Base-by-base conservation (phyloP, 177 flowering plant species). In the Telopea speciosissima region DNA sequence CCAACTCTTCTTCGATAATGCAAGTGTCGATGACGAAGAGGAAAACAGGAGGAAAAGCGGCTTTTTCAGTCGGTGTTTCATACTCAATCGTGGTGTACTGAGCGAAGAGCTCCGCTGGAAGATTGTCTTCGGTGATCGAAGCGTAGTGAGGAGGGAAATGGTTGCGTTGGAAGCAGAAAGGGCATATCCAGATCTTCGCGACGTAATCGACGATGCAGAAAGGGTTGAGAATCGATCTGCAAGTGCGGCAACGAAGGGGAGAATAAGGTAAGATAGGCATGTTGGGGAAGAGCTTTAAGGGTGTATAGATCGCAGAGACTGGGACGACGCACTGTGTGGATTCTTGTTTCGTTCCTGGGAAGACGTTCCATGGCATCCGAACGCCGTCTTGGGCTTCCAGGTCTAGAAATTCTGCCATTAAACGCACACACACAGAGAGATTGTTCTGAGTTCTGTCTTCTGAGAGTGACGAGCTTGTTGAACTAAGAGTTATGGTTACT, bases 121-220 rank as follows among this genome's bases (percentile, higher is more conserved):
- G 84, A 64, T 90, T 88, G 1, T 84, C 86, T 24, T 92, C 96
- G 67, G 92, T 78, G 64, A 95, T 85, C 54, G 89, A 85, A 58
- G 85, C 72, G 74, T 95, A 95, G 62, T 87, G 86, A 28, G 81
- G 79, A 19, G 99, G 98, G 69, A 95, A 95, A 78, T 85, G 90
- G 70, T 91, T 95, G 60, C 97, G 89, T 42, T 84, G 85, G 79
- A 83, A 88, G 80, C 97, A 93, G 78, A 92, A 87, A 62, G 93
- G 92, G 81, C 99, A 95, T 84, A 85, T 84, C 99, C 97, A 95
- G 81, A 95, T 85, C 86, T 91, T 95, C 74, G 86, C 88, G n/a
- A 72, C 64, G 82, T 74, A 92, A 76, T 95, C 97, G 61, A 91
- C 90, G 64, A 83, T 84, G 72, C 85, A 82, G 79, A 90, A 95